Evolutionary conservation across 2,329 filamentous ascomycete species (phyloP), one percentile per base, ranked within the genome.

Genomic region (Blumeria graminis): DNA sequence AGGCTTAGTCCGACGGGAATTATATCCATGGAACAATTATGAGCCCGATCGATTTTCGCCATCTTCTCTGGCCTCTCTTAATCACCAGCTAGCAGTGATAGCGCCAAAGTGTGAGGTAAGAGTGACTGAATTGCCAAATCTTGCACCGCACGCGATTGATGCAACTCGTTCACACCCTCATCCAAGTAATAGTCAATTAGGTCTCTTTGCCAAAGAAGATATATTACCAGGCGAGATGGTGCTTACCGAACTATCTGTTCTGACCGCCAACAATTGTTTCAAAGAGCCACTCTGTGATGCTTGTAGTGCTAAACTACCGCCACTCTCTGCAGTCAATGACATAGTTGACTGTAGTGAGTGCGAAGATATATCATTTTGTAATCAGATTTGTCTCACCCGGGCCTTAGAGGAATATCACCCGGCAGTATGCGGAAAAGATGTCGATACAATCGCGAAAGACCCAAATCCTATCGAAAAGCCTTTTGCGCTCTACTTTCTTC

Each of bases 211-310:
- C 7, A 86, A 80, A 62, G 77, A 85, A 60, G 82, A 94, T 61
- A 85, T 96, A 39, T 70, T 72, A 0, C 78, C 87, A 0, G 85
- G 84, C 9, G 84, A 93, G 66, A 73, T 76, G 6, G 80, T 95
- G 1, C 75, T 98, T 34, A 72, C 78, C 52, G 92, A 98, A 65
- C 85, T 83, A 59, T 92, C 88, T 8, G 76, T 94, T 7, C 72
- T 98, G 43, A 94, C 89, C 1, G 89, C 86, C 50, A 92, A 90
- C 62, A 92, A 92, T 66, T 81, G 87, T 34, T 76, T 92, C 11
- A 87, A 93, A 65, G 88, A 94, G 60, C 75, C 84, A 4, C 76
- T 90, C 34, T 96, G 90, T 68, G 90, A 96, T 68, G 88, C 88
- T 13, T 96, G 90, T 68, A 87, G 87, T 63, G 74, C 76, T 7